A percentile compares a stretch with the other conserved stretches of the same genome.
phyloP scores from a whole-genome alignment of 495 filamentous ascomycete species.

The Cenococcum geophilum region DNA sequence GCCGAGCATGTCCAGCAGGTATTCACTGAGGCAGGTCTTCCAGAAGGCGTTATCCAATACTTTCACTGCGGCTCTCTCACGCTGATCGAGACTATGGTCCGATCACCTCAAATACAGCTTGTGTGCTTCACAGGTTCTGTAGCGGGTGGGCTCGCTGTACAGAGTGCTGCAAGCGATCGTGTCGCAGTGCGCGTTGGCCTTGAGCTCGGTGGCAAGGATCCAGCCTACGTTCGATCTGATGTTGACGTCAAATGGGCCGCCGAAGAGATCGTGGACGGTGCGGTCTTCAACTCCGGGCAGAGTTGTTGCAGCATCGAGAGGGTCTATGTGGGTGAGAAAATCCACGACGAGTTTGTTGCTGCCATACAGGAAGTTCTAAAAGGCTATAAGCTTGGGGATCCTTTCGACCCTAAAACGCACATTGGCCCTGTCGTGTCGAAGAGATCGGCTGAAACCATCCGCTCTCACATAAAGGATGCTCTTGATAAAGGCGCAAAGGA shows the following conservation, averaged over 20 bases:
- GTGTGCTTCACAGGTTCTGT: conserved; percentile 95
- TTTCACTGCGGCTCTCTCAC: conserved; percentile 75
- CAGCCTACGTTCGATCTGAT: conserved; percentile 79
- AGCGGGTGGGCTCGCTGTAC: conserved; percentile 75
- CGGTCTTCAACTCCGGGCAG: conserved; percentile 94
- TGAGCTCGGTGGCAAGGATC: conserved; percentile 89
- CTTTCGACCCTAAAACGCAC: conserved; percentile 68
- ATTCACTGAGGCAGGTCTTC: conserved; percentile 72
- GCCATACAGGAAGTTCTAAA: conserved; percentile 75
- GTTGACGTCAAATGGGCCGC: conserved; percentile 86
- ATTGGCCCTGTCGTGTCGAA: conserved; percentile 85
- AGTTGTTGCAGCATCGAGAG: conserved; percentile 92
- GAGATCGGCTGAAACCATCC: conserved; percentile 65
- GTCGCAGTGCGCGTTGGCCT: conserved; percentile 71
- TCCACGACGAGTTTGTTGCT: conserved; percentile 74
- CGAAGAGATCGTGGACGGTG: conserved; percentile 86
- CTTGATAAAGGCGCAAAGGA: conserved; percentile 75
- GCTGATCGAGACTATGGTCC: conserved; percentile 64
- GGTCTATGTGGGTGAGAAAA: conserved; percentile 79
- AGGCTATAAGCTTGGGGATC: conserved; percentile 84
- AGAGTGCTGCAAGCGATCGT: conserved; percentile 70
- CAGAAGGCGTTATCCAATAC: conserved; percentile 74
- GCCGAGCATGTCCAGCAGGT: conserved; percentile 72
- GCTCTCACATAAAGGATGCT: conserved; percentile 76
- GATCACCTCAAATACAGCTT: conserved; percentile 64